Conservation (phyloP, 106 monocot genomes). For the Amphibolis antarctica region DNA sequence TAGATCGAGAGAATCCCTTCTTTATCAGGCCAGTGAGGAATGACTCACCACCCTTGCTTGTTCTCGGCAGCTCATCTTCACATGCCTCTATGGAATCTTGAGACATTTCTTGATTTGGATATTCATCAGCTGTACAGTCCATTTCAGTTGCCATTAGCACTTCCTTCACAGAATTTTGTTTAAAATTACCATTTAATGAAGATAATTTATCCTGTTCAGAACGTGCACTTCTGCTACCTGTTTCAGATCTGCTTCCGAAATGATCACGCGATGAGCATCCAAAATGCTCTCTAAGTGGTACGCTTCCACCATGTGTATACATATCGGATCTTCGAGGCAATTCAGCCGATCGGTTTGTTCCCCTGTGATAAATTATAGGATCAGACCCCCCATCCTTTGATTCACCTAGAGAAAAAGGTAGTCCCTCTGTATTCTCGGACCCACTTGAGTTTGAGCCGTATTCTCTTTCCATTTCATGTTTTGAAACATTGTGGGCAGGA, state of each 20-base stretch:
- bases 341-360: slow-evolving; percentile 30
- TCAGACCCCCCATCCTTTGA: slow-evolving; percentile 36
- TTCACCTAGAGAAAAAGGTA: slow-evolving; percentile 31
- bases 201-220: slow-evolving; percentile 65
- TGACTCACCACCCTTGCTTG: slow-evolving; percentile 54
- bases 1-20: slow-evolving; percentile 66
- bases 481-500: slow-evolving; percentile 20
- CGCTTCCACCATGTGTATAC: slow-evolving; percentile 36
- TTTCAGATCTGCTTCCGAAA: slow-evolving; percentile 37
- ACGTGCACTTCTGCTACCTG: slow-evolving; percentile 57
- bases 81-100: slow-evolving; percentile 42
- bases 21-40: slow-evolving; percentile 75
- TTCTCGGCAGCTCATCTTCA: slow-evolving; percentile 34
- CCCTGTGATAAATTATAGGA: slow-evolving; percentile 39
- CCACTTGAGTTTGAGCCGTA: slow-evolving; percentile 30
- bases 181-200: slow-evolving; percentile 36
- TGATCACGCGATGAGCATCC: slow-evolving; percentile 35
- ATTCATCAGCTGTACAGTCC: slow-evolving; percentile 47
- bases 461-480: slow-evolving; percentile 37
- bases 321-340: slow-evolving; percentile 24
- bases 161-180: slow-evolving; percentile 62
- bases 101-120: slow-evolving; percentile 35
- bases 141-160: slow-evolving; percentile 50
- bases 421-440: slow-evolving; percentile 39
- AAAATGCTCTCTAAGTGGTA: slow-evolving; percentile 64